A percentile compares a stretch with the other conserved stretches of the same genome.
Evolutionary conservation across 768 basidiomycete genomes (phyloP).

Genomic region (Hypholoma fasciculare): DNA sequence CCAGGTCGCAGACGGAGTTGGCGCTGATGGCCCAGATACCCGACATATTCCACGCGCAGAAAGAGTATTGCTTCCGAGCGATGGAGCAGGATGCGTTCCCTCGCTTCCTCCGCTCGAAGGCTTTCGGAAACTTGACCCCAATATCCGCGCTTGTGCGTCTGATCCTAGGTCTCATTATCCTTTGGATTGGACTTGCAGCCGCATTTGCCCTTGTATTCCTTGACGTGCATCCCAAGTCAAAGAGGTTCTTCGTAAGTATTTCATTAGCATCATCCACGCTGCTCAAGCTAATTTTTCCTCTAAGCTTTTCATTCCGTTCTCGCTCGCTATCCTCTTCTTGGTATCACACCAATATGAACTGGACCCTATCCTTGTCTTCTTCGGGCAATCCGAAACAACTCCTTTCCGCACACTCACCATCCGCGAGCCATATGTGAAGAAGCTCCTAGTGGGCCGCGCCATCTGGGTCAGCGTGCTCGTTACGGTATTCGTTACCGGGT

Average conservation of each 20-base stretch:
- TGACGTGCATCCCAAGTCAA: conserved; percentile 89
- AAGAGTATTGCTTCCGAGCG: conserved; percentile 94
- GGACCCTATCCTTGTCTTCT: conserved; percentile 92
- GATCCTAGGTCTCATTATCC: conserved; percentile 76
- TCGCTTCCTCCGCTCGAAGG: conserved; percentile 92
- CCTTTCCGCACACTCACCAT: conserved; percentile 94
- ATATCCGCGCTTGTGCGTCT: conserved; percentile 86
- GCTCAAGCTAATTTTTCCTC: conserved; percentile 13
- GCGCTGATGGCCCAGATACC: conserved; percentile 86
- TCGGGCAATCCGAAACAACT: conserved; percentile 93
- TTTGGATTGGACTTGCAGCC: conserved; percentile 94
- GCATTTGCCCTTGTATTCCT: conserved; percentile 93
- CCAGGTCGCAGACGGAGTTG: conserved; percentile 66
- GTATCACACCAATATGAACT: conserved; percentile 97
- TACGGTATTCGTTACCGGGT: conserved; percentile 68
- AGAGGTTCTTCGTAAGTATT: conserved; percentile 88
- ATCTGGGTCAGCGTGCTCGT: conserved; percentile 89
- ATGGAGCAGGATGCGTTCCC: conserved; percentile 97
- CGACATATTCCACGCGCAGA: conserved; percentile 96
- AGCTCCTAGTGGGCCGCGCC: conserved; percentile 85
- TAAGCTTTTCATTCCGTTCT: conserved; percentile 94
- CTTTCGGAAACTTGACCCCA: conserved; percentile 97
- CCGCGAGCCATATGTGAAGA: conserved; percentile 92
- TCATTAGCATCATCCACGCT: neutral
- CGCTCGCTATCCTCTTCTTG: conserved; percentile 86